phyloP scores from a whole-genome alignment of 345 rosid genomes.

The Hibiscus tridactylites region DNA sequence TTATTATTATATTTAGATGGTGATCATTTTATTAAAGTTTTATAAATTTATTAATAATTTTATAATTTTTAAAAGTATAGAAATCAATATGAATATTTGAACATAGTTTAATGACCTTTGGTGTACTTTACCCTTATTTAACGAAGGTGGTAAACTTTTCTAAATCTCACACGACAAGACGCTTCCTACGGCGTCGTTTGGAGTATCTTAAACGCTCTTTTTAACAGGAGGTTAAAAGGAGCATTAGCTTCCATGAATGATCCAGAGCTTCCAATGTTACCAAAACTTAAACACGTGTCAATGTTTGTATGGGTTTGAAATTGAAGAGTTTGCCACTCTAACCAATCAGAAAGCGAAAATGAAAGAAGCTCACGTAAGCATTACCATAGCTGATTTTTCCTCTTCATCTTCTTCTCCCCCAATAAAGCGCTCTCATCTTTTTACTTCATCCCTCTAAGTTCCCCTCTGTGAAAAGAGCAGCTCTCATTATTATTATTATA shows the following conservation, averaged over 20 bases:
- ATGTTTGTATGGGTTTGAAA: neutral
- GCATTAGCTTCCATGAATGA: neutral
- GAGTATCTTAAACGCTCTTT: conserved; percentile 5
- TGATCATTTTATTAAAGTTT: too few relatives aligned
- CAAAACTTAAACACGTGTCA: neutral
- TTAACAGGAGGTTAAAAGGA: conserved; percentile 2
- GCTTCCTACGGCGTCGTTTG: neutral
- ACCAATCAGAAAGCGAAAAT: neutral
- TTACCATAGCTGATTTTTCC: neutral
- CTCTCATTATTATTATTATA: neutral
- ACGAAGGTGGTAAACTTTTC: neutral
- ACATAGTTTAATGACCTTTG: too few relatives aligned
- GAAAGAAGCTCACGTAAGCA: conserved; percentile 9
- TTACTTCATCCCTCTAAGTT: neutral
- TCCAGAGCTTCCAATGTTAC: conserved; percentile 6
- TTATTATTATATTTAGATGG: too few relatives aligned
- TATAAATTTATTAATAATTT: too few relatives aligned
- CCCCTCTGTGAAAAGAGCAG: neutral
- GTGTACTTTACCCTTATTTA: neutral
- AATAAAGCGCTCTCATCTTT: neutral
- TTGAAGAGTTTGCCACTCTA: neutral
- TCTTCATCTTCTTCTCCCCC: conserved; percentile 10
- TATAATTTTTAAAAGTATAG: too few relatives aligned
- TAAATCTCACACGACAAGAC: neutral
- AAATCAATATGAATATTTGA: too few relatives aligned